Conservation (phyloP, 2,329 filamentous ascomycete species). For the Colletotrichum karsti region DNA sequence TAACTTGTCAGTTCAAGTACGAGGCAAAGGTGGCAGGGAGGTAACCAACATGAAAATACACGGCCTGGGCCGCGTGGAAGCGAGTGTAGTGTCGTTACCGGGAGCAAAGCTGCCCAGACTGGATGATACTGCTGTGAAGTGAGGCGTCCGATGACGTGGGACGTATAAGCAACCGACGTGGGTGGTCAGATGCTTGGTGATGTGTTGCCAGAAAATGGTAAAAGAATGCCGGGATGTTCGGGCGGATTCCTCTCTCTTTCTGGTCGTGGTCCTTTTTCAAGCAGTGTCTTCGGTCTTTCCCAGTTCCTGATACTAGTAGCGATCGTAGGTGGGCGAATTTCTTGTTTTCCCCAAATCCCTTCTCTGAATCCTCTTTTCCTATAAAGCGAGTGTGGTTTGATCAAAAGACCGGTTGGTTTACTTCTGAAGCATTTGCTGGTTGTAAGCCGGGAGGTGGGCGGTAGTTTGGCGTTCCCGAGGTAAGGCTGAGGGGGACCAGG, state of each 20-base stretch:
- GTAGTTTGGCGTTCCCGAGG: neutral
- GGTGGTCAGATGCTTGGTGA: neutral
- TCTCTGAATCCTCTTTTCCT: constrained; percentile 18
- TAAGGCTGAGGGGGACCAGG: constrained; percentile 19
- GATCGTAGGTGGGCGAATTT: constrained; percentile 43
- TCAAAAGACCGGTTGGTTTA: constrained; percentile 22
- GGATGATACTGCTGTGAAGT: constrained; percentile 15
- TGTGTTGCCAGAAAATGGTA: constrained; percentile 1
- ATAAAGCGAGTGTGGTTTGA: constrained; percentile 44
- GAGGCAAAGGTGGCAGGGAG: neutral
- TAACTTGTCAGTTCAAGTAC: constrained; percentile 29
- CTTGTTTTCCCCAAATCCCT: constrained; percentile 15
- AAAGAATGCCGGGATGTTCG: constrained; percentile 10
- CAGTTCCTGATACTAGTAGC: constrained; percentile 40
- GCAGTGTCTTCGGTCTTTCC: constrained; percentile 14
- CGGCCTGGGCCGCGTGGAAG: constrained; percentile 31
- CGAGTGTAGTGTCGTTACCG: constrained; percentile 27
- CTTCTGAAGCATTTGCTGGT: constrained; percentile 18
- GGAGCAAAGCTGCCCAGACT: neutral
- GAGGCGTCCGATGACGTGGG: neutral
- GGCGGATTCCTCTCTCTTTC: constrained; percentile 28
- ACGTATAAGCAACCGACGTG: constrained; percentile 25
- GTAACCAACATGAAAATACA: constrained; percentile 40
- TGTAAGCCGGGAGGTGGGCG: neutral
- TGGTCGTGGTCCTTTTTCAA: constrained; percentile 25